A percentile compares a stretch with the other conserved stretches of the same genome.
phyloP scores from a whole-genome alignment of 2,329 filamentous ascomycete species.

The Clonostachys rhizophaga region DNA sequence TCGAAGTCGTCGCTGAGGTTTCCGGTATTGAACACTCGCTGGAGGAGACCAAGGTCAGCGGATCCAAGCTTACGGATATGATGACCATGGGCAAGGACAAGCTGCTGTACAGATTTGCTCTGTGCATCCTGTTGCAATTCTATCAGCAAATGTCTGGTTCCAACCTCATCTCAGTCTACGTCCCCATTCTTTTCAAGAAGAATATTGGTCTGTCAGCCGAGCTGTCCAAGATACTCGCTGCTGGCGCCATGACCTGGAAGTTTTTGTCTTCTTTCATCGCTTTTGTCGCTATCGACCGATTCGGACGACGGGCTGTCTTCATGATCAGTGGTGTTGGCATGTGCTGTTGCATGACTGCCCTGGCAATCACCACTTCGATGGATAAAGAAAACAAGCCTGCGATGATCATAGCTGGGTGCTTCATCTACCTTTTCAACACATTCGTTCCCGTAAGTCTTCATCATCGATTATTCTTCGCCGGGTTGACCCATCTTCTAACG shows the following conservation, averaged over 20 bases:
- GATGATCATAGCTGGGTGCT: slow-evolving; percentile 46
- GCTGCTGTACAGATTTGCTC: slow-evolving; percentile 36
- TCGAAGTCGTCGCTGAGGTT: slow-evolving; percentile 33
- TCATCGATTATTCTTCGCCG: too few species aligned
- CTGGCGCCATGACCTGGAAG: slow-evolving; percentile 50
- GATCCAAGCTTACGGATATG: slow-evolving; percentile 32
- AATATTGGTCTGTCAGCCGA: slow-evolving; percentile 31
- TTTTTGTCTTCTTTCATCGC: slow-evolving; percentile 45
- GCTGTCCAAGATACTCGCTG: slow-evolving; percentile 33
- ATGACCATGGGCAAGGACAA: slow-evolving; percentile 44
- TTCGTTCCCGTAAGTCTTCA: slow-evolving; percentile 21
- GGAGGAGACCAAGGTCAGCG: slow-evolving; percentile 29
- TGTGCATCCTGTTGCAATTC: slow-evolving; percentile 23
- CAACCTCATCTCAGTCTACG: slow-evolving; percentile 36
- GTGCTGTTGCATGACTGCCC: slow-evolving; percentile 46
- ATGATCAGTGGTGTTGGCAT: slow-evolving; percentile 47
- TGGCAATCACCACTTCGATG: slow-evolving; percentile 47
- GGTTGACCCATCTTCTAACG: too few species aligned
- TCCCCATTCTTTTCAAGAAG: slow-evolving; percentile 29
- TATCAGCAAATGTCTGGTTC: slow-evolving; percentile 13
- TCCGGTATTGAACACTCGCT: slow-evolving; percentile 41
- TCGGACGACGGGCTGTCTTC: slow-evolving; percentile 44
- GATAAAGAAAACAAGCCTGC: slow-evolving; percentile 35
- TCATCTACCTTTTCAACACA: slow-evolving; percentile 56
- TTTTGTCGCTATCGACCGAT: slow-evolving; percentile 44